phyloP scores from a whole-genome alignment of 2,329 filamentous ascomycete genomes.

The Venturia effusa region DNA sequence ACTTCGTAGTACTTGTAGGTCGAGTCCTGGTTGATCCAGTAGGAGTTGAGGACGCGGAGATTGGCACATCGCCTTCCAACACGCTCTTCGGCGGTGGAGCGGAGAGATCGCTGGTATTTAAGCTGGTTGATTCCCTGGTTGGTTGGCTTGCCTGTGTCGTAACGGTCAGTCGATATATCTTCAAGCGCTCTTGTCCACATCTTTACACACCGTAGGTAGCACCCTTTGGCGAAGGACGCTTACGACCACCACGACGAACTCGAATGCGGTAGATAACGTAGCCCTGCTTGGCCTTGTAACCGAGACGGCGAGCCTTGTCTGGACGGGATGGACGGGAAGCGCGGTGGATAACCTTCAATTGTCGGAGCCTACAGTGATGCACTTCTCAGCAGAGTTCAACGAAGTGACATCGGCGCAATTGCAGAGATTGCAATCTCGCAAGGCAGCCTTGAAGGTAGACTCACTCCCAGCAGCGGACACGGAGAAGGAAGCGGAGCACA shows the following conservation, averaged over 20 bases:
- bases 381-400: conserved; percentile 99
- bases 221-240: conserved; percentile 94
- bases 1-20: conserved; percentile 99
- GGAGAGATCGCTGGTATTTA: conserved; percentile 99
- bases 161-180: neutral
- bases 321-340: conserved; percentile 95
- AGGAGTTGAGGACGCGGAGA: conserved; percentile 98
- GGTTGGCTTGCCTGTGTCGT: conserved; percentile 83
- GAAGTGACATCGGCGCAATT: conserved; percentile 53
- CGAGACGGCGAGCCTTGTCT: conserved; percentile 99
- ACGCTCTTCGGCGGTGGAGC: conserved; percentile 98
- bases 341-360: conserved; percentile 99
- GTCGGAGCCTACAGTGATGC: conserved; percentile 99
- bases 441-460: conserved; percentile 28
- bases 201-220: conserved; percentile 81
- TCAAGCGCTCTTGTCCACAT: conserved; percentile 7
- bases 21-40: conserved; percentile 99
- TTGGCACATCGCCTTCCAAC: conserved; percentile 98
- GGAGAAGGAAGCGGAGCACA: conserved; percentile 99
- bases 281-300: conserved; percentile 99
- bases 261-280: conserved; percentile 99
- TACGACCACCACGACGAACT: conserved; percentile 97
- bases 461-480: conserved; percentile 87
- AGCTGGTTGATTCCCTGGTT: conserved; percentile 99
- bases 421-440: neutral